Evolutionary conservation across 768 basidiomycete species (phyloP).

Genomic region (Pleurotus citrinopileatus): DNA sequence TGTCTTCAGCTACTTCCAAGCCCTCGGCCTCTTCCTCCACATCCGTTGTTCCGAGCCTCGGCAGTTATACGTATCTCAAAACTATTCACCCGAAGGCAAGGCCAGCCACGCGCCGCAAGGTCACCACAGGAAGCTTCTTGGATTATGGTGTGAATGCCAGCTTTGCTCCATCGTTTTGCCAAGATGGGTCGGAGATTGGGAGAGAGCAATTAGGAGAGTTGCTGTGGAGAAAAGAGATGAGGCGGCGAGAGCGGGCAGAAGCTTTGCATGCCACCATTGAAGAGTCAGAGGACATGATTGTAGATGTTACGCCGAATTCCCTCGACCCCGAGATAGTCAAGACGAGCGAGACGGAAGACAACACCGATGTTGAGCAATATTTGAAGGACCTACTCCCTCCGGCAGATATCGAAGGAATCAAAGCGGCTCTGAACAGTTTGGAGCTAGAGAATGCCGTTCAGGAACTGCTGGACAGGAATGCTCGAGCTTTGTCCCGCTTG

Average conservation of each 20-base stretch:
- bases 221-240: constrained; percentile 48
- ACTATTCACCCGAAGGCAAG: constrained; percentile 37
- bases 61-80: constrained; percentile 49
- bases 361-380: constrained; percentile 33
- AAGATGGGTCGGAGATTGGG: constrained; percentile 72
- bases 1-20: constrained; percentile 1
- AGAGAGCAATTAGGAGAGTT: constrained; percentile 57
- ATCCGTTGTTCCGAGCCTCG: constrained; percentile 43
- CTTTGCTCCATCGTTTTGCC: constrained; percentile 80
- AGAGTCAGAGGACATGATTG: constrained; percentile 19
- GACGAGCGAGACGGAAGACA: background rate
- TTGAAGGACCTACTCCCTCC: constrained; percentile 55
- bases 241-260: constrained; percentile 26
- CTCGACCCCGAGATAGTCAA: constrained; percentile 4
- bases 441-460: constrained; percentile 70
- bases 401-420: constrained; percentile 55
- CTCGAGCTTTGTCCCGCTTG: constrained; percentile 58
- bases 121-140: constrained; percentile 67
- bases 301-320: background rate
- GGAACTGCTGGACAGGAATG: constrained; percentile 65
- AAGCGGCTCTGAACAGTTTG: constrained; percentile 54
- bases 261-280: constrained; percentile 23
- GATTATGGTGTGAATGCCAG: constrained; percentile 76
- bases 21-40: constrained; percentile 21
- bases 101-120: constrained; percentile 46